phyloP scores from a whole-genome alignment of 768 basidiomycete species.

The Phaffia tasmanica region DNA sequence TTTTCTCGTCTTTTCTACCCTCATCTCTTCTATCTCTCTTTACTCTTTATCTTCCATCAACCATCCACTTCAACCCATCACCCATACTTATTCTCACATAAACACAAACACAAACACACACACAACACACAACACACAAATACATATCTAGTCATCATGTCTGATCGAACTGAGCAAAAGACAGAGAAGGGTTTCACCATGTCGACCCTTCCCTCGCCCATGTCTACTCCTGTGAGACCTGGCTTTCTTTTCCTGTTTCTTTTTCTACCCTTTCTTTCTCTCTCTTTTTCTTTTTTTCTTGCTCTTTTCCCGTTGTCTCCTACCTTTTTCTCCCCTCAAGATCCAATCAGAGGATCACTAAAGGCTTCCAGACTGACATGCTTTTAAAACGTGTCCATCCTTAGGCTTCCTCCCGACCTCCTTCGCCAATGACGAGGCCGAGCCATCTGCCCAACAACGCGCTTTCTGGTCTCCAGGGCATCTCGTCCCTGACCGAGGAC shows the following conservation, averaged over 20 bases:
- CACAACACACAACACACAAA: slow-evolving; percentile 2
- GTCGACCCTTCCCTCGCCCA: slow-evolving; percentile 23
- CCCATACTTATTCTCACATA: neutral
- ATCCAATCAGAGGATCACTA: too few relatives aligned
- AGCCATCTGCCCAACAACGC: slow-evolving; percentile 19
- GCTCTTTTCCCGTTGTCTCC: too few relatives aligned
- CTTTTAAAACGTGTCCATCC: too few relatives aligned
- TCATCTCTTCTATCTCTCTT: neutral
- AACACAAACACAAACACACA: slow-evolving; percentile 1
- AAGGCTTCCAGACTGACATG: too few relatives aligned
- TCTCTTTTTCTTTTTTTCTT: too few relatives aligned
- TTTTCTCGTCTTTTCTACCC: neutral
- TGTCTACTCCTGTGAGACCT: slow-evolving; percentile 16
- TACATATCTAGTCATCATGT: neutral
- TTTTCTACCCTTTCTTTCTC: too few relatives aligned
- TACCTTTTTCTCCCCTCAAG: too few relatives aligned
- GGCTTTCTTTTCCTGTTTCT: too few relatives aligned
- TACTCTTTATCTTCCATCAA: neutral
- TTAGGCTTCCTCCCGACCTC: slow-evolving; percentile 22
- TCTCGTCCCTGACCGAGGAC: slow-evolving; percentile 16
- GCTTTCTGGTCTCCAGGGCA: slow-evolving; percentile 17
- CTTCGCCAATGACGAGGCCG: slow-evolving; percentile 20
- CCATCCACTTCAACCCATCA: neutral
- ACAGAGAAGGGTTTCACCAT: slow-evolving; percentile 16
- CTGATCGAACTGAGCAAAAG: neutral